Conservation (phyloP, 768 basidiomycete species). For the Dacryopinax primogenitus region DNA sequence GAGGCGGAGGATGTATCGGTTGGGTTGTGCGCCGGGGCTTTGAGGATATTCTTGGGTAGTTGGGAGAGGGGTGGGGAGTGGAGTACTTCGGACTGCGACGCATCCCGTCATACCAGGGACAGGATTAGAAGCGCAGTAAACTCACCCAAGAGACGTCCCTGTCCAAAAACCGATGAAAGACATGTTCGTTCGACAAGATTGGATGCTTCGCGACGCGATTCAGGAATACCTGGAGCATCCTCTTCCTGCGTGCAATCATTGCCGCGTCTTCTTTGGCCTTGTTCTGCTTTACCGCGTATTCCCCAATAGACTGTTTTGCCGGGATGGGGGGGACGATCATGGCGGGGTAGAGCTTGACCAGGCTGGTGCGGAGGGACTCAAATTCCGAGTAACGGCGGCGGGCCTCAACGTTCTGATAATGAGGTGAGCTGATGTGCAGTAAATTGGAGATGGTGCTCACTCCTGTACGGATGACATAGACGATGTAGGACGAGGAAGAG, state of each 20-base stretch:
- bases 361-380: conserved; percentile 72
- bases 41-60: conserved; percentile 89
- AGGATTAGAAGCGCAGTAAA: conserved; percentile 13
- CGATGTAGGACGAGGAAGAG: conserved; percentile 81
- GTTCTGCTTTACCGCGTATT: conserved; percentile 92
- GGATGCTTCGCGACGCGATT: conserved; percentile 82
- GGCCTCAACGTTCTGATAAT: conserved; percentile 56
- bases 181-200: conserved; percentile 90
- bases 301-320: conserved; percentile 86
- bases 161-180: conserved; percentile 91
- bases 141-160: conserved; percentile 89
- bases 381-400: conserved; percentile 95
- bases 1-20: conserved; percentile 60
- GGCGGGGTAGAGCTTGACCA: conserved; percentile 85
- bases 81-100: conserved; percentile 69
- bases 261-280: conserved; percentile 94
- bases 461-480: conserved; percentile 82
- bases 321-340: conserved; percentile 96
- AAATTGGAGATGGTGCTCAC: conserved; percentile 34
- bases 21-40: conserved; percentile 90
- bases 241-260: conserved; percentile 81
- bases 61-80: conserved; percentile 84
- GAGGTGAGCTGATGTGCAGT: background rate
- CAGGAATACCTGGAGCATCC: conserved; percentile 91
- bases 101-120: background rate